Base-by-base conservation (phyloP, 169 alveolate genomes). In the Cryptosporidium parvum region DNA sequence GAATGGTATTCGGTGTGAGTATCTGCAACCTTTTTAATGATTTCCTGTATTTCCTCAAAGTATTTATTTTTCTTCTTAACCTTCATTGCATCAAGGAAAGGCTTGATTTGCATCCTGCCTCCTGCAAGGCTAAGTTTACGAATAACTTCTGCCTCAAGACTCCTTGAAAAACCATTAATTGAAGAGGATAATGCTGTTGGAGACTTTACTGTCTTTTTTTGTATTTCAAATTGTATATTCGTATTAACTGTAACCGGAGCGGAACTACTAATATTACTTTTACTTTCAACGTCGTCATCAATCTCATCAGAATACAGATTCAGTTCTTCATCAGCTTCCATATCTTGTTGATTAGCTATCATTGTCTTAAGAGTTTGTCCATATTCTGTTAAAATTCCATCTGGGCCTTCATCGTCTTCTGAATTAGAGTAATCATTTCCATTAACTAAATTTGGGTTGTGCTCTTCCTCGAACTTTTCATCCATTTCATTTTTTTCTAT, bases 291-390 rank as follows among this genome's bases (percentile, higher is more conserved):
- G 6, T 80, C 89, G 12, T 80, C 89, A 29, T 80, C 89, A 29
- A 80, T 37, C 8, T 80, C 89, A 65, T 80, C 89, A 23, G 89
- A 80, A 62, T 80, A 80, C 21, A 65, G 2, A 80, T 80, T 80
- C 44, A 80, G 44, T 65, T 80, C 89, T 26, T 80, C 89, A 59
- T 80, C 89, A 29, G 89, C 89, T 29, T 80, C 89, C 89, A 80
- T 80, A 80, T 80, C 89, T 29, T 80, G 80, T 65, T 80, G 89
- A 29, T 80, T 80, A 12, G 89, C 89, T 62, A 80, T 80, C 89
- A 80, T 80, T 1, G 75, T 80, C 44, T 80, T 80, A 8, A 80
- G 45, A 12, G 70, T 80, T 65, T 80, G 80, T 14, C 89, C 89
- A 48, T 80, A 80, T 80, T 80, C 89, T 8, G 89, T 61, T 29